These are phyloP conservation scores for Rhododendron simsii DNA, from an alignment of 148 eudicot species.

Conservation along the genomic window DNA sequence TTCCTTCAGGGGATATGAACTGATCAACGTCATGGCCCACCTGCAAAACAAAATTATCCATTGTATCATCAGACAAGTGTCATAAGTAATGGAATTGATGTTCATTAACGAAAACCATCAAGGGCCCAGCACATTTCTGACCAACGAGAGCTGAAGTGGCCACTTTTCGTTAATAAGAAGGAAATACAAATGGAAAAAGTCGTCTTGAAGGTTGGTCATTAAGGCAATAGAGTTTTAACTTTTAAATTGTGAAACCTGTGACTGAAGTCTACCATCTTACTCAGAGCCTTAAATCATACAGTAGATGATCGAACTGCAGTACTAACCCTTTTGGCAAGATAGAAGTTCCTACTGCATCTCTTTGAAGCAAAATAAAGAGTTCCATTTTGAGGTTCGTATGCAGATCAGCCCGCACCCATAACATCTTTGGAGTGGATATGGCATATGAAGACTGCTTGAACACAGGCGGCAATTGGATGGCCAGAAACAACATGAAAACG, in stretches of 20 bases:
- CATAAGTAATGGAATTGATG: neutral
- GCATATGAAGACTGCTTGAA: no score
- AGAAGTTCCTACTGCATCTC: no score
- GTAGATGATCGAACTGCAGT: neutral
- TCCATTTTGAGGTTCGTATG: no score
- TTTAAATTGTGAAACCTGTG: neutral
- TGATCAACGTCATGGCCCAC: slow-evolving; percentile 89
- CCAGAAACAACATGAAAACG: no score
- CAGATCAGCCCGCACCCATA: no score
- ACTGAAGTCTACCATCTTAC: neutral
- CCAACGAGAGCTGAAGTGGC: neutral
- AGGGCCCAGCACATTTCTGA: neutral
- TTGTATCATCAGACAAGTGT: neutral
- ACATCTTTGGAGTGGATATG: no score
- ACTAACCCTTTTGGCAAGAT: no score
- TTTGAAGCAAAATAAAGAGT: no score
- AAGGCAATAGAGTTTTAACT: neutral
- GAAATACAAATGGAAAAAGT: neutral
- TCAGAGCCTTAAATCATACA: neutral
- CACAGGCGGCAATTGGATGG: no score
- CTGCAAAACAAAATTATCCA: slow-evolving; percentile 28
- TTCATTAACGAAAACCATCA: neutral
- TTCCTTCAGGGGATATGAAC: slow-evolving; percentile 88
- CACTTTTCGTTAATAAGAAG: neutral
- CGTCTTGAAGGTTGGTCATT: neutral